Percentiles rank a stretch among this genome's conserved stretches.
These are phyloP conservation scores for Pichia sp. DNA, from an alignment of 1,139 yeast species.

Conservation along the genomic window DNA sequence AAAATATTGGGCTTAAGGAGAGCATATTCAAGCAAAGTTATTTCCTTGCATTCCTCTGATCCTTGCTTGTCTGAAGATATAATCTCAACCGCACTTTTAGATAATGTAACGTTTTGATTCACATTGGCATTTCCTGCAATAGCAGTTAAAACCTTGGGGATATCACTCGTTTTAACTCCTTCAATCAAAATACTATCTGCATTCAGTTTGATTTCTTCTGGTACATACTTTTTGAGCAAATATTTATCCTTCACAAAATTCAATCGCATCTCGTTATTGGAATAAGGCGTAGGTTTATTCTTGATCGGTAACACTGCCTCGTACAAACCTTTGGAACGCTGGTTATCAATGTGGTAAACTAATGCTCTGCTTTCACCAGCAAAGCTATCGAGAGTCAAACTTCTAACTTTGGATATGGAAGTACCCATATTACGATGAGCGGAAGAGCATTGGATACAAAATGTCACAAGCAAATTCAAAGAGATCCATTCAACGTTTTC, in stretches of 20 bases:
- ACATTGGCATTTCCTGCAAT: slow-evolving; percentile 47
- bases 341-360: slow-evolving; percentile 40
- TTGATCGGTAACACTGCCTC: slow-evolving; percentile 27
- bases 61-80: too few relatives aligned
- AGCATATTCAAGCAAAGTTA: slow-evolving; percentile 52
- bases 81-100: slow-evolving; percentile 20
- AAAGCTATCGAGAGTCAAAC: slow-evolving; percentile 45
- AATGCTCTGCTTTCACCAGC: slow-evolving; percentile 33
- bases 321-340: slow-evolving; percentile 32
- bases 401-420: slow-evolving; percentile 42
- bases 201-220: slow-evolving; percentile 12
- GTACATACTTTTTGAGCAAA: slow-evolving; percentile 33
- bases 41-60: slow-evolving; percentile 18
- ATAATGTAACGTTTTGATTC: slow-evolving; percentile 25
- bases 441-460: slow-evolving; percentile 78
- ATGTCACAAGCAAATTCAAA: slow-evolving; percentile 58
- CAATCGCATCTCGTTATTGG: slow-evolving; percentile 32
- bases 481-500: slow-evolving; percentile 85
- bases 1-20: slow-evolving; percentile 37
- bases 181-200: slow-evolving; percentile 30
- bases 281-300: slow-evolving; percentile 20
- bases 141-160: slow-evolving; percentile 39
- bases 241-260: slow-evolving; percentile 48
- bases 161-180: slow-evolving; percentile 45
- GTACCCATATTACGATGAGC: slow-evolving; percentile 49